Evolutionary conservation across 2,329 filamentous ascomycete species (phyloP).

Genomic region (Aureobasidium zeae): DNA sequence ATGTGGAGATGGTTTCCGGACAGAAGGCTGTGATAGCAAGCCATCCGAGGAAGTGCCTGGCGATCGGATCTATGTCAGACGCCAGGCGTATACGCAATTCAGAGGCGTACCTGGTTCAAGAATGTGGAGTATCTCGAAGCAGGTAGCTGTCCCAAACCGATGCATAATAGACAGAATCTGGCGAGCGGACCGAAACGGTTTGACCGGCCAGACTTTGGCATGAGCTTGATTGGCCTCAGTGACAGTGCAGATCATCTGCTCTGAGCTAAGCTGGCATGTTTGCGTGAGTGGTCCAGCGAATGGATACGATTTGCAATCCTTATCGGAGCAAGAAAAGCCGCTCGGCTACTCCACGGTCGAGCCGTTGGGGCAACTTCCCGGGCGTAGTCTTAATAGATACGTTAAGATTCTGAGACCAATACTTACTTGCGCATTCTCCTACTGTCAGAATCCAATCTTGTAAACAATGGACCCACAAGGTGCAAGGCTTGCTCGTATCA

Average conservation of each 20-base stretch:
- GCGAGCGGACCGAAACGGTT: slow-evolving; percentile 2
- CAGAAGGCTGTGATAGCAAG: too few relatives aligned
- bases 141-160: slow-evolving; percentile 5
- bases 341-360: slow-evolving; percentile 8
- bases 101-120: background rate
- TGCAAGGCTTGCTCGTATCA: background rate
- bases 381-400: slow-evolving; percentile 14
- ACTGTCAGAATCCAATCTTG: slow-evolving; percentile 1
- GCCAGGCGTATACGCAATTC: too few relatives aligned
- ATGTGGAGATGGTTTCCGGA: too few relatives aligned
- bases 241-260: background rate
- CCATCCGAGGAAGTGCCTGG: too few relatives aligned
- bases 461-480: slow-evolving; percentile 1
- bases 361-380: slow-evolving; percentile 5
- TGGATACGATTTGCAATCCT: background rate
- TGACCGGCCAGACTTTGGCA: slow-evolving; percentile 3
- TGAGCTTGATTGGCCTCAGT: background rate
- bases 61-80: too few relatives aligned
- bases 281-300: background rate
- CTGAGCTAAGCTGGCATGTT: background rate
- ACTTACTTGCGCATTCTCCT: slow-evolving; percentile 3
- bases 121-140: slow-evolving; percentile 1
- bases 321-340: slow-evolving; percentile 6
- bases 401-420: slow-evolving; percentile 16
- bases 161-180: slow-evolving; percentile 4